Evolutionary conservation across 2,329 filamentous ascomycete species (phyloP), one percentile per base, ranked within the genome.

Genomic region (Colletotrichum sansevieriae): DNA sequence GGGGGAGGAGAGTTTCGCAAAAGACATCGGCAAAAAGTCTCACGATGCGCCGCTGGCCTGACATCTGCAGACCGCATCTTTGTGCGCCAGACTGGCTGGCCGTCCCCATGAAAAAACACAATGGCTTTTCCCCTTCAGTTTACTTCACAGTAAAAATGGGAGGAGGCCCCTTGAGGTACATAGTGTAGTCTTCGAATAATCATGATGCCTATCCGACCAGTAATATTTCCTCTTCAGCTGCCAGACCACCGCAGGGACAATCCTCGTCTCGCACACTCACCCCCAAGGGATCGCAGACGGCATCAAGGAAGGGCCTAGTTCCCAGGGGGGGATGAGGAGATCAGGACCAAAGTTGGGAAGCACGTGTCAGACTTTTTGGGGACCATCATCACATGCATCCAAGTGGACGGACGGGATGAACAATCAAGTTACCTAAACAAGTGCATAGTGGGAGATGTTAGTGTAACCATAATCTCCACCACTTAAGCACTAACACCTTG

Each of bases 351-450:
- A 55, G 49, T 47, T 62, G 59, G 67, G 63, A 68, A 70, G 70
- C 70, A 71, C 68, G 70, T 71, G 70, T 70, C 60, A 71, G 68
- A 65, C 35, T 47, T 61, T 57, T 39, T 63, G 22, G 54, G 33
- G 60, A 33, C 56, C 68, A 46, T 54, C 59, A 67, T 71, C 70
- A 71, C 70, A 71, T 71, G 70, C 70, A 63, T 66, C 51, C 7
- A 33, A 41, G 39, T 59, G 25, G 46, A 13, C 33, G 59, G 65
- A 68, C 65, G 60, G 66, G 57, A 67, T 62, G 68, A 65, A 65
- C 62, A 55, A 66, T n/a, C 37, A 39, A 39, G 37, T 12, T 44
- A 47, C 41, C 35, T 41, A 15, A 41, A 46, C 58, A 61, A 41
- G 35, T 43, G 46, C 65, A 18, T 12, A 43, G 59, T 39, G 41